Base-by-base conservation (phyloP, 1,284 basidiomycete genomes). In the Golubevia pallescens region DNA sequence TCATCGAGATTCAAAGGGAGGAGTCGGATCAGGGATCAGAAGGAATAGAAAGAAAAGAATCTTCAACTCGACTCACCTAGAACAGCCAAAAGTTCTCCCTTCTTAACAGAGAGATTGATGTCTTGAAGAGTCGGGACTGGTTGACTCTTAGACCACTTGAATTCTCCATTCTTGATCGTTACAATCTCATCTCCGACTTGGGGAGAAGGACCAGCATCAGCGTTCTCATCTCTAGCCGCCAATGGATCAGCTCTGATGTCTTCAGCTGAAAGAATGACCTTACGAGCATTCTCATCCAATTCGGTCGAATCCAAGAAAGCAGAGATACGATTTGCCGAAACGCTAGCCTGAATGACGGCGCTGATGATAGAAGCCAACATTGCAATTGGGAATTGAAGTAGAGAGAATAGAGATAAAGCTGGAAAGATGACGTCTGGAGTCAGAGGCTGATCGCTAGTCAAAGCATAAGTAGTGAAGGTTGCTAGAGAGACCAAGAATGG, bases 361-460 rank as follows among this genome's bases (percentile, higher is more conserved):
- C 65, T 57, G 14, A 74, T 65, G 51, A 80, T 70, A 62, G 21
- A 68, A 2, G 73, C 75, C 65, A 88, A 86, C 58, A 96, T 94
- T 1, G 91, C 92, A 42, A 97, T 88, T 21, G 95, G 94, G 88
- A 97, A 93, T 74, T 92, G 90, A 38, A 97, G 88, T 0, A 98
- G 89, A 89, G 93, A 92, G 88, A 97, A 98, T 52, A 98, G 88
- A 0, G 93, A 92, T 62, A 98, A 94, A 0, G 94, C 91, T 2
- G 95, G 95, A 89, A 98, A 98, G 75, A 97, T 94, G 69, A 95
- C 88, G 77, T 97, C 94, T 1, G 93, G 90, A 0, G 95, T 97
- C 3, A 98, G 87, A 1, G 94, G 93, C 57, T 85, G 88, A 1
- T 89, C 86, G 1, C 91, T 91, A 0, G 91, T 90, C 20, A 89